phyloP scores from a whole-genome alignment of 2,329 filamentous ascomycete genomes.

The Hypoxylon sp. region DNA sequence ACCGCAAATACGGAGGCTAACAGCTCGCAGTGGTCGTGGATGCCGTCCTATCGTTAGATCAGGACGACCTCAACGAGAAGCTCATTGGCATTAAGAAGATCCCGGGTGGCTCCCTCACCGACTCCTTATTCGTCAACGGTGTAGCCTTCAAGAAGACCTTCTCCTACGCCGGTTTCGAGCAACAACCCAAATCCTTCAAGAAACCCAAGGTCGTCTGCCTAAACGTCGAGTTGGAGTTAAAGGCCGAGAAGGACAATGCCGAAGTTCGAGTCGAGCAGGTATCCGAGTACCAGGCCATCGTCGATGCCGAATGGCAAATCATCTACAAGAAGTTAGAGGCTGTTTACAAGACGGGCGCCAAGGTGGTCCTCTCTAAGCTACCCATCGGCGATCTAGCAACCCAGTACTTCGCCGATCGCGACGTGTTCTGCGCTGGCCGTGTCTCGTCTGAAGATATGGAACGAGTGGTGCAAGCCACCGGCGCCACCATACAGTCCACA shows the following conservation, averaged over 20 bases:
- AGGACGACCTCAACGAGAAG: slow-evolving; percentile 97
- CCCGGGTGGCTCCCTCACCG: slow-evolving; percentile 93
- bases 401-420: slow-evolving; percentile 97
- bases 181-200: slow-evolving; percentile 95
- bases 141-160: slow-evolving; percentile 99
- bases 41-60: slow-evolving; percentile 93
- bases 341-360: slow-evolving; percentile 91
- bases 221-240: slow-evolving; percentile 97
- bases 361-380: slow-evolving; percentile 96
- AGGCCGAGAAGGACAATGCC: slow-evolving; percentile 99
- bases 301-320: slow-evolving; percentile 99
- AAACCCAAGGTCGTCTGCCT: slow-evolving; percentile 97
- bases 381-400: slow-evolving; percentile 98
- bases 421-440: slow-evolving; percentile 97
- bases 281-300: slow-evolving; percentile 98
- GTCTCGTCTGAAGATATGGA: slow-evolving; percentile 94
- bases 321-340: slow-evolving; percentile 99
- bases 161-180: slow-evolving; percentile 98
- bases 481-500: slow-evolving; percentile 92
- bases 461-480: slow-evolving; percentile 94
- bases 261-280: slow-evolving; percentile 98
- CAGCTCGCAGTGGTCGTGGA: slow-evolving; percentile 88
- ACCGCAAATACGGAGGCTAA: slow-evolving; percentile 40
- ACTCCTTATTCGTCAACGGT: slow-evolving; percentile 96
- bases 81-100: slow-evolving; percentile 99